phyloP scores from a whole-genome alignment of 108 stramenopile species.

The Mediolabrus comicus region DNA sequence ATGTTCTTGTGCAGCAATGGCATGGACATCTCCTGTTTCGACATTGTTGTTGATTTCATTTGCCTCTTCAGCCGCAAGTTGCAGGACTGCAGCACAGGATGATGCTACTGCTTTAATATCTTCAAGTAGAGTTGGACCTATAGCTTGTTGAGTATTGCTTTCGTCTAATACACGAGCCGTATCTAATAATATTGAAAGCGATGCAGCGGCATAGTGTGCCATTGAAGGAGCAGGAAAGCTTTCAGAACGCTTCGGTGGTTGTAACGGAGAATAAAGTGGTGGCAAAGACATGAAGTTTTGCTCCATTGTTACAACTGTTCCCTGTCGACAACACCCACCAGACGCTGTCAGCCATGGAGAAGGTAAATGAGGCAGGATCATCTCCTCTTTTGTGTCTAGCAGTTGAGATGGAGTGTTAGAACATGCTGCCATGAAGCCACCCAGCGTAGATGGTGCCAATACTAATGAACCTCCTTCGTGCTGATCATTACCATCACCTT shows the following conservation, averaged over 20 bases:
- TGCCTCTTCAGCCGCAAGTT: constrained; percentile 24
- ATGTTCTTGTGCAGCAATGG: constrained; percentile 18
- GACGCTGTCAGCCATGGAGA: background rate
- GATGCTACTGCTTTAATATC: constrained; percentile 31
- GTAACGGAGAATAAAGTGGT: constrained; percentile 27
- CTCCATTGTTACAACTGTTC: constrained; percentile 50
- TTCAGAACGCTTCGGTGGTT: constrained; percentile 3
- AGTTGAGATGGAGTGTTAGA: constrained; percentile 51
- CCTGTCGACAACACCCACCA: background rate
- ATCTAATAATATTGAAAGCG: constrained; percentile 33
- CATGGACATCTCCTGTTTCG: background rate
- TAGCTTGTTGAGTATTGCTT: background rate
- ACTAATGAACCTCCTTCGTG: constrained; percentile 32
- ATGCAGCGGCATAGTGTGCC: constrained; percentile 38
- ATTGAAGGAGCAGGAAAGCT: constrained; percentile 12
- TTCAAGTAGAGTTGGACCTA: background rate
- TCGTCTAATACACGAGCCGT: constrained; percentile 26
- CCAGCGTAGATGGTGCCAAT: constrained; percentile 60
- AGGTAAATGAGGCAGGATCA: constrained; percentile 46
- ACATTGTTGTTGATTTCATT: background rate
- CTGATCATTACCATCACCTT: background rate
- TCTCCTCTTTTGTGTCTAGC: constrained; percentile 65
- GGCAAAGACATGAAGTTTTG: constrained; percentile 30
- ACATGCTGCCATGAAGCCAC: constrained; percentile 55
- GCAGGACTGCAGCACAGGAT: constrained; percentile 18